Conservation (phyloP, 768 basidiomycete species). For the Tricholoma saponaceum region DNA sequence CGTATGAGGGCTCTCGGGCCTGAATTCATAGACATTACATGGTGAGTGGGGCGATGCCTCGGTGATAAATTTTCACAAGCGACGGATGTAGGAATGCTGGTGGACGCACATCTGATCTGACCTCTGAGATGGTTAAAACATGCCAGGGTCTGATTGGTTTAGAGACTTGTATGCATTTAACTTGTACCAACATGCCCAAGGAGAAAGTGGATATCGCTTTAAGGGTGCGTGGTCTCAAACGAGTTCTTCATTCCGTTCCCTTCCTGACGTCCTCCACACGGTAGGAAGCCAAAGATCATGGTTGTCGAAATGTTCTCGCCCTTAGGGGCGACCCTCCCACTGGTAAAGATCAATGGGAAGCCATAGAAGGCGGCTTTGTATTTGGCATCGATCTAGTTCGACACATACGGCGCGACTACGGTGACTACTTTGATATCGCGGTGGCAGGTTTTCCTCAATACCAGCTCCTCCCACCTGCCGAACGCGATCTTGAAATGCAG, state of each 20-base stretch:
- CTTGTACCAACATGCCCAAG: conserved; percentile 98
- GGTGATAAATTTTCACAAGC: background rate
- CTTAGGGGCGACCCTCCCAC: conserved; percentile 89
- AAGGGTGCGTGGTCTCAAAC: conserved; percentile 46
- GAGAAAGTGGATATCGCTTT: conserved; percentile 93
- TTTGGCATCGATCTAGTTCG: conserved; percentile 90
- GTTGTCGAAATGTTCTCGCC: conserved; percentile 91
- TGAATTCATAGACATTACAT: conserved; percentile 98
- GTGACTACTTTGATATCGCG: conserved; percentile 93
- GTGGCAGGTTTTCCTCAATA: conserved; percentile 92
- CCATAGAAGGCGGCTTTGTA: conserved; percentile 85
- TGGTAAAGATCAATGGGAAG: conserved; percentile 89
- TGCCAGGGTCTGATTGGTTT: conserved; percentile 91
- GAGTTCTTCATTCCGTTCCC: conserved; percentile 2
- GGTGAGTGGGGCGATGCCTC: conserved; percentile 38
- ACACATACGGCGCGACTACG: conserved; percentile 80
- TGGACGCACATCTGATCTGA: conserved; percentile 91
- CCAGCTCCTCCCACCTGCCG: conserved; percentile 65
- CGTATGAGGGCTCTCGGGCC: conserved; percentile 94
- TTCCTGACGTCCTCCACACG: conserved; percentile 4
- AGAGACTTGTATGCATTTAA: conserved; percentile 98
- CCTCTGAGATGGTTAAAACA: conserved; percentile 90
- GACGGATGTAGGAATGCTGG: conserved; percentile 79
- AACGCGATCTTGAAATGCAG: conserved; percentile 72
- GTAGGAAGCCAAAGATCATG: conserved; percentile 85